Evolutionary conservation across 2,329 filamentous ascomycete genomes (phyloP), one percentile per base, ranked within the genome.

Genomic region (Metarhizium robertsii): DNA sequence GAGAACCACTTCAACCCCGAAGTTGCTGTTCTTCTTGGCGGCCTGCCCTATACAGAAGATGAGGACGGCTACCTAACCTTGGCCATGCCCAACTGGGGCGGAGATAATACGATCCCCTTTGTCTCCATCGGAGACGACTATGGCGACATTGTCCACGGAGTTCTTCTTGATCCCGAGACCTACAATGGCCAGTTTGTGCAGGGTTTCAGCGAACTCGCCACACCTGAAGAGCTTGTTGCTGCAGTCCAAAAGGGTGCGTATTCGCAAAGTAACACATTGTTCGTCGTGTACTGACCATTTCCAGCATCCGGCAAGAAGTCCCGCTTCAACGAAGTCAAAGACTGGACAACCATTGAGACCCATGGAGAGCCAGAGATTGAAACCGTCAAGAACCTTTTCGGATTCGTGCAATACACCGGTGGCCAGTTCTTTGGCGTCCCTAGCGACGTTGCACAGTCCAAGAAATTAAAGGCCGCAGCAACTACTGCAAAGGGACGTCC

Each of bases 131-230:
- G 57, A 0, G 67, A 73, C 38, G 74, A 77, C 60, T 77, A 67
- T 55, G 75, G 74, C 4, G 75, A 77, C 53, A 65, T 76, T 18
- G 69, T 77, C 11, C 74, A 77, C 32, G 74, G 73, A 2, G 64
- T 75, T 3, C 71, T 76, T 18, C 64, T 76, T 7, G 64, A 69
- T 13, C 73, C 73, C 0, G 63, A 63, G 48, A 65, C 65, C 43
- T 73, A 70, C 62, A 67, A 69, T 57, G 67, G 69, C 1, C 60
- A 58, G 4, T 60, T 25, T 25, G 25, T 25, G 25, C 25, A 25
- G 25, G 25, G 25, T 25, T 25, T 25, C 25, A 25, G 25, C 25
- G 25, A 25, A 25, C 25, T 25, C 25, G 25, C 25, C 25, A 25
- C 25, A 4, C 25, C 25, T 25, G 25, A 25, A 25, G 25, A 25